phyloP scores from a whole-genome alignment of 164 flowering plant species.

The Dillenia turbinata region DNA sequence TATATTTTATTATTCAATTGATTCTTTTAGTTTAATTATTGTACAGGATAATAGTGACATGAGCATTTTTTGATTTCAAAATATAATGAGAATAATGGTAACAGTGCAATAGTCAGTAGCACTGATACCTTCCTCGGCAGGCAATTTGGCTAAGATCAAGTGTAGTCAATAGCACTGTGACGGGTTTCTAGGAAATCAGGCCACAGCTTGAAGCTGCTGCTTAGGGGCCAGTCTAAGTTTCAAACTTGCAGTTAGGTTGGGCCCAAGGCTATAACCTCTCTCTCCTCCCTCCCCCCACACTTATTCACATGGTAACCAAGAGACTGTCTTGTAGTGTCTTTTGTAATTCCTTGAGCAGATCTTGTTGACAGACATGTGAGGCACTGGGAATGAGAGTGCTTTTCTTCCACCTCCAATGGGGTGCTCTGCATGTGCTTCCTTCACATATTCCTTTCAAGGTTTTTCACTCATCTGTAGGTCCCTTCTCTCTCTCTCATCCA shows the following conservation, averaged over 20 bases:
- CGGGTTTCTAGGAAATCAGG: constrained; percentile 16
- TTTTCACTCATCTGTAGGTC: too few relatives aligned
- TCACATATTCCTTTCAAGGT: constrained; percentile 6
- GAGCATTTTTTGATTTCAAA: too few relatives aligned
- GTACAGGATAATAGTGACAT: too few relatives aligned
- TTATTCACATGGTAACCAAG: constrained; percentile 27
- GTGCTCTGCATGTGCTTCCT: not conserved
- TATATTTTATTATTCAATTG: too few relatives aligned
- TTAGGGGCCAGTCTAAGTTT: not conserved
- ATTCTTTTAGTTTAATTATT: too few relatives aligned
- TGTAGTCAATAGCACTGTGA: not conserved
- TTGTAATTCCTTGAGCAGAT: constrained; percentile 26
- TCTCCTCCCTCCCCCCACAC: not conserved
- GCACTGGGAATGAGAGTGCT: constrained; percentile 5
- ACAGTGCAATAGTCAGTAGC: too few relatives aligned
- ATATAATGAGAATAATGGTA: too few relatives aligned
- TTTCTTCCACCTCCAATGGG: not conserved
- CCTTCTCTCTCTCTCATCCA: too few relatives aligned
- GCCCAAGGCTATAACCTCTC: constrained; percentile 5
- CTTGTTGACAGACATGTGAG: constrained; percentile 38
- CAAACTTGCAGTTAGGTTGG: constrained; percentile 13
- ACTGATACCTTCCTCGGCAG: not conserved
- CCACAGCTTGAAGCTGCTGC: constrained; percentile 14
- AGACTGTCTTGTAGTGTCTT: constrained; percentile 16
- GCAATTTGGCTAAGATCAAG: not conserved